Percentiles rank a stretch among this genome's conserved stretches.
Evolutionary conservation across 2,329 filamentous ascomycete genomes (phyloP).

Genomic region (Xylaria sp.): DNA sequence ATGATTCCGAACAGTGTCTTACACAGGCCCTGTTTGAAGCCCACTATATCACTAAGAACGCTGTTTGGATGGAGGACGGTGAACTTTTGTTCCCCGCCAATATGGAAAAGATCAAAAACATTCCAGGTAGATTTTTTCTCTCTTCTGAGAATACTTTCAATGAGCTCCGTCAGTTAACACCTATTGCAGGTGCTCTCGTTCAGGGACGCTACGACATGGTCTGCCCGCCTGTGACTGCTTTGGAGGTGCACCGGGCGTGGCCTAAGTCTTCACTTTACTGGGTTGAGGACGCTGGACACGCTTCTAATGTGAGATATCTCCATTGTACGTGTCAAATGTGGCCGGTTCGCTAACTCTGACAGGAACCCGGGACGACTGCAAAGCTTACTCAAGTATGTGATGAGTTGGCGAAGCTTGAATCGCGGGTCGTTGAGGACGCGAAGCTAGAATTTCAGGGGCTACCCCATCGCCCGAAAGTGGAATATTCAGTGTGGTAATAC

Average conservation of each 20-base stretch:
- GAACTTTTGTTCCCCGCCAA: conserved; percentile 28
- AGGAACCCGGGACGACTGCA: conserved; percentile 33
- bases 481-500: too few species aligned
- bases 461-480: too few species aligned
- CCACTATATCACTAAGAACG: conserved; percentile 26
- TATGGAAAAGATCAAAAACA: conserved; percentile 36
- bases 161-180: background rate
- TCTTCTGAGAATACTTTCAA: background rate
- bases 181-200: conserved; percentile 25
- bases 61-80: conserved; percentile 31
- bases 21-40: conserved; percentile 34
- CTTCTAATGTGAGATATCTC: conserved; percentile 22
- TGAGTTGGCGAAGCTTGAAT: conserved; percentile 30
- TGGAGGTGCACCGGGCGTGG: conserved; percentile 35
- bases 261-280: conserved; percentile 30
- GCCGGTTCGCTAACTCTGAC: background rate
- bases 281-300: conserved; percentile 32
- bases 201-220: conserved; percentile 37
- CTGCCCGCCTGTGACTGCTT: conserved; percentile 32
- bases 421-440: background rate
- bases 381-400: conserved; percentile 34
- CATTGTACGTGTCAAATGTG: too few species aligned
- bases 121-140: conserved; percentile 22
- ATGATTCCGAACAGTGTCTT: conserved; percentile 30
- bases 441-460: too few species aligned